phyloP scores from a whole-genome alignment of 1,284 basidiomycete genomes.

The Heliocybe sulcata region DNA sequence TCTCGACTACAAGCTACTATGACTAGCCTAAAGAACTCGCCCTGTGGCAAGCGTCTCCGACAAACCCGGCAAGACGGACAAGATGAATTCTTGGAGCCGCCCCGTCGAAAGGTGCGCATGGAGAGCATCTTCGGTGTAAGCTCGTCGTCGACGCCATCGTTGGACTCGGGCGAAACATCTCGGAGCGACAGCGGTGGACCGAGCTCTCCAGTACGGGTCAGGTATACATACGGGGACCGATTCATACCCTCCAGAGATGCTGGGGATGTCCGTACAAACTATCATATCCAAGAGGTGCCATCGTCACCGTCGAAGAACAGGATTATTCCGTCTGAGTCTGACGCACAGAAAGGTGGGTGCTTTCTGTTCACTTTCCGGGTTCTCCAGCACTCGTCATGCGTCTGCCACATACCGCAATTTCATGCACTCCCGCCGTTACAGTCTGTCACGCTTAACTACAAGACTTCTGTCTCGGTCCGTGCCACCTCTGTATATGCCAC shows the following conservation, averaged over 20 bases:
- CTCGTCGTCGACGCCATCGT: slow-evolving; percentile 39
- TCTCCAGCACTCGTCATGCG: not conserved
- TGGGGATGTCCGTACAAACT: slow-evolving; percentile 70
- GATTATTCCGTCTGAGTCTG: slow-evolving; percentile 71
- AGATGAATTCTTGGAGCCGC: slow-evolving; percentile 41
- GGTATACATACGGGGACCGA: slow-evolving; percentile 63
- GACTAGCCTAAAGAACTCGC: slow-evolving; percentile 73
- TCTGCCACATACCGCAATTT: too few species aligned
- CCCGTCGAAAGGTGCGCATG: slow-evolving; percentile 25
- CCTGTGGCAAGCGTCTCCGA: slow-evolving; percentile 71
- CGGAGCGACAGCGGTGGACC: slow-evolving; percentile 22
- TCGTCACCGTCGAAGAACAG: slow-evolving; percentile 63
- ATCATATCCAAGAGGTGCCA: slow-evolving; percentile 63
- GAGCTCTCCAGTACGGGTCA: slow-evolving; percentile 19
- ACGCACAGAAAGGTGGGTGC: slow-evolving; percentile 62
- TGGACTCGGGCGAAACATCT: slow-evolving; percentile 45
- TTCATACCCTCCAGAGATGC: slow-evolving; percentile 68
- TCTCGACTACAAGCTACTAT: slow-evolving; percentile 24
- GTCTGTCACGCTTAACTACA: not conserved
- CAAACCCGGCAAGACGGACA: slow-evolving; percentile 51
- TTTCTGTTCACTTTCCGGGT: not conserved
- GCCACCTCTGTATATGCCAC: too few species aligned
- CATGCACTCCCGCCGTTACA: too few species aligned
- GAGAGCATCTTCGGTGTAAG: slow-evolving; percentile 44
- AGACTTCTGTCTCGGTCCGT: too few species aligned